Percentiles rank a stretch among this genome's conserved stretches.
phyloP scores from a whole-genome alignment of 306 rosid species.

The Mimosa bimucronata region DNA sequence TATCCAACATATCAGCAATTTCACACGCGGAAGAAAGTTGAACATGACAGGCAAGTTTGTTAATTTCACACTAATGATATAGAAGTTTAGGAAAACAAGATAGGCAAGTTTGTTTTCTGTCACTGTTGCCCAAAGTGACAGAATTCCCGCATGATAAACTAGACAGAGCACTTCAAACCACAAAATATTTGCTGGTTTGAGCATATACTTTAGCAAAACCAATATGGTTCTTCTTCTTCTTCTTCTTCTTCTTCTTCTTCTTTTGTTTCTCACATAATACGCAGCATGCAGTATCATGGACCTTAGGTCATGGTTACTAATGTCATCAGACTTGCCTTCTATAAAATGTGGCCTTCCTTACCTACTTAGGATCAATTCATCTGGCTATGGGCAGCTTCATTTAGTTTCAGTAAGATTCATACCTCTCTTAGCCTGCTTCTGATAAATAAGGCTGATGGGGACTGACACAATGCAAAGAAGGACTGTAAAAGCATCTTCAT shows the following conservation, averaged over 20 bases:
- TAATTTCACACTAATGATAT: no score
- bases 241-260: no score
- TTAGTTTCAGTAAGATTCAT: slow-evolving; percentile 22
- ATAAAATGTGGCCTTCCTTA: not conserved
- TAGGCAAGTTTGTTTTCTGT: not conserved
- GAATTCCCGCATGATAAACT: not conserved
- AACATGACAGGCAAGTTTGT: no score
- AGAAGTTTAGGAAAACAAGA: not conserved
- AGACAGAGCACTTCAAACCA: not conserved
- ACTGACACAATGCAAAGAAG: slow-evolving; percentile 67
- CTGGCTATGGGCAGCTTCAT: slow-evolving; percentile 21
- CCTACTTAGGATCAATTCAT: not conserved
- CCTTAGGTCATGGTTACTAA: not conserved
- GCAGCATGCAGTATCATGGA: not conserved
- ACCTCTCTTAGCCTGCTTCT: slow-evolving; percentile 69
- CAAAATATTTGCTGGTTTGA: slow-evolving; percentile 11
- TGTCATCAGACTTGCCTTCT: not conserved
- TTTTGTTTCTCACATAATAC: not conserved
- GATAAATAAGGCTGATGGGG: slow-evolving; percentile 55
- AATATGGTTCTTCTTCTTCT: not conserved
- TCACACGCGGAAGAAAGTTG: no score
- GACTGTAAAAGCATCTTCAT: slow-evolving; percentile 64
- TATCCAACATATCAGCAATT: no score
- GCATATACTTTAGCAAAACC: not conserved
- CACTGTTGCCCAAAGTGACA: not conserved